Percentiles rank a stretch among this genome's conserved stretches.
phyloP scores from a whole-genome alignment of 1,284 basidiomycete genomes.

The Sutorius eximius region DNA sequence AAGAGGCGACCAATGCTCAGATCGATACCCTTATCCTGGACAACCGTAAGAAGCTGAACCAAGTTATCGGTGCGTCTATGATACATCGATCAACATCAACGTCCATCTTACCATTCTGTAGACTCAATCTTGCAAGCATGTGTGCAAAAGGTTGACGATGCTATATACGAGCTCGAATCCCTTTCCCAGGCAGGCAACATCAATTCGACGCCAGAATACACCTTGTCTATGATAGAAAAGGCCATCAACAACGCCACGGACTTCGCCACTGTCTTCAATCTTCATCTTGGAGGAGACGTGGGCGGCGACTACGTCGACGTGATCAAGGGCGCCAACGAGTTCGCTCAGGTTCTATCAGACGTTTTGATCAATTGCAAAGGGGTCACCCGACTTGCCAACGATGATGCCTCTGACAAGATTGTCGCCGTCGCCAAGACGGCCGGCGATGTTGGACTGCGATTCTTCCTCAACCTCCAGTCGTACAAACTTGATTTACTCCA shows the following conservation, averaged over 20 bases:
- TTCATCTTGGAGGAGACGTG: conserved; percentile 84
- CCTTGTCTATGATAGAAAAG: conserved; percentile 98
- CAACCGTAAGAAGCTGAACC: conserved; percentile 96
- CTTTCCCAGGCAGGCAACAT: conserved; percentile 92
- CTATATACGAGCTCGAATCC: conserved; percentile 96
- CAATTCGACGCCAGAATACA: conserved; percentile 97
- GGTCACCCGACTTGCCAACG: conserved; percentile 87
- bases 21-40: conserved; percentile 97
- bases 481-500: conserved; percentile 86
- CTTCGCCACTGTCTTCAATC: conserved; percentile 93
- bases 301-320: conserved; percentile 97
- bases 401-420: conserved; percentile 90
- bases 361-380: conserved; percentile 94
- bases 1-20: conserved; percentile 91
- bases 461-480: conserved; percentile 95
- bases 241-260: conserved; percentile 92
- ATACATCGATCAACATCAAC: not conserved
- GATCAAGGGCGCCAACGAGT: conserved; percentile 96
- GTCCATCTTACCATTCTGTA: conserved; percentile 31
- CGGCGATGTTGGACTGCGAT: conserved; percentile 86
- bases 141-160: conserved; percentile 95
- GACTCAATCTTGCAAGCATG: conserved; percentile 98
- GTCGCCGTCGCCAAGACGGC: conserved; percentile 81
- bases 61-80: conserved; percentile 79
- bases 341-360: conserved; percentile 91